A percentile compares a stretch with the other conserved stretches of the same genome.
Evolutionary conservation across 148 eudicot species (phyloP).

Genomic region (Tetragonia tetragonoides): DNA sequence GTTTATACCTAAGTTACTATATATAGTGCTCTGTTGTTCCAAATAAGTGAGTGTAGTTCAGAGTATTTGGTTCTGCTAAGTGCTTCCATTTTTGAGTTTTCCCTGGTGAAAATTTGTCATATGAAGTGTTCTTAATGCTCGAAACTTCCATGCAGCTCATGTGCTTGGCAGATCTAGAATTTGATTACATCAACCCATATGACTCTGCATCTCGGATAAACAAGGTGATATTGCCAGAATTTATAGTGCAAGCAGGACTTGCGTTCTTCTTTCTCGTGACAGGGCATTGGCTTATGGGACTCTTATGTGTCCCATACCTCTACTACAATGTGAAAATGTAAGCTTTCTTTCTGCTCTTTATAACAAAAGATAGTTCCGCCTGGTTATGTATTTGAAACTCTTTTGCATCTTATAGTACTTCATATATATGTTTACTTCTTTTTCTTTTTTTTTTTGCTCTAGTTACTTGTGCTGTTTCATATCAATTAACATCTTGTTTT

Average conservation of each 20-base stretch:
- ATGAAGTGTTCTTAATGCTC: slow-evolving; percentile 17
- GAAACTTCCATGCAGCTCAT: slow-evolving; percentile 61
- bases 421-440: not conserved
- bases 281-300: slow-evolving; percentile 93
- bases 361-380: not conserved
- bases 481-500: too few relatives aligned
- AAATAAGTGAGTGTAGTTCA: too few relatives aligned
- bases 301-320: slow-evolving; percentile 68
- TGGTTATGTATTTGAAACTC: slow-evolving; percentile 1
- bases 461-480: too few relatives aligned
- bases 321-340: slow-evolving; percentile 86
- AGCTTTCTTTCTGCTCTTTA: slow-evolving; percentile 32
- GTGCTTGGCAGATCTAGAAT: slow-evolving; percentile 97
- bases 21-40: too few relatives aligned
- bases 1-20: too few relatives aligned
- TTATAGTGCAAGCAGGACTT: slow-evolving; percentile 67
- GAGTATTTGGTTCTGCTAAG: not conserved
- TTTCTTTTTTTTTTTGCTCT: too few relatives aligned
- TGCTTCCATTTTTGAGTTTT: not conserved
- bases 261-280: slow-evolving; percentile 65
- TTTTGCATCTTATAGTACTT: slow-evolving; percentile 3
- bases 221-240: slow-evolving; percentile 70
- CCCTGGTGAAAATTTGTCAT: not conserved
- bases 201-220: slow-evolving; percentile 90
- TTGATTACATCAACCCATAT: slow-evolving; percentile 92